Percentiles rank a stretch among this genome's conserved stretches.
Conservation (phyloP, 768 basidiomycete species). For the Tulasnella calospora region DNA sequence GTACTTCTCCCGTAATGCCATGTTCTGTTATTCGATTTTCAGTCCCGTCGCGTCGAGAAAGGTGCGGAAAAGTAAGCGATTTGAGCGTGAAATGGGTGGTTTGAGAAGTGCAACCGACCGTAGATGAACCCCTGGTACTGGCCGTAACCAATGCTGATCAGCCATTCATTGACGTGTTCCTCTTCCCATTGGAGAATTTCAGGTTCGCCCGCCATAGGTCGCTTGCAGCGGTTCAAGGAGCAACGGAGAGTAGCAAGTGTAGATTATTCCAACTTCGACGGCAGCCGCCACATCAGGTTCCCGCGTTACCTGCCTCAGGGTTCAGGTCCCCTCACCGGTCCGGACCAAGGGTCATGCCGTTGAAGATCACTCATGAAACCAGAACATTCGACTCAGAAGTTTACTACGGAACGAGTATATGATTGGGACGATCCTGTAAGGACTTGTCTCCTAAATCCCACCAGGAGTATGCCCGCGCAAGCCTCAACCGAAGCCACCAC, state of each 20-base stretch:
- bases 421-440: not conserved
- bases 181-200: constrained; percentile 40
- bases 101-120: constrained; percentile 47
- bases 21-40: constrained; percentile 54
- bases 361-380: not conserved
- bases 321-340: not conserved
- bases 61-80: not conserved
- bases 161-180: constrained; percentile 63
- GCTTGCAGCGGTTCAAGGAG: not conserved
- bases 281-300: not conserved
- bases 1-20: constrained; percentile 84
- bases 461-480: not conserved
- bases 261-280: not conserved
- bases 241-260: not conserved
- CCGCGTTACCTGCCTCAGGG: constrained; percentile 5
- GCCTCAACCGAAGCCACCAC: not conserved
- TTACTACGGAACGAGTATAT: not conserved
- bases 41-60: not conserved
- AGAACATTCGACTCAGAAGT: not conserved
- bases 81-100: not conserved
- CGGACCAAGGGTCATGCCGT: not conserved
- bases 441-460: not conserved
- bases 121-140: constrained; percentile 80
- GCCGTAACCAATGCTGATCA: constrained; percentile 69
- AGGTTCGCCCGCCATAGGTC: constrained; percentile 7